phyloP scores from a whole-genome alignment of 495 filamentous ascomycete species.

The Wilcoxina mikolae region DNA sequence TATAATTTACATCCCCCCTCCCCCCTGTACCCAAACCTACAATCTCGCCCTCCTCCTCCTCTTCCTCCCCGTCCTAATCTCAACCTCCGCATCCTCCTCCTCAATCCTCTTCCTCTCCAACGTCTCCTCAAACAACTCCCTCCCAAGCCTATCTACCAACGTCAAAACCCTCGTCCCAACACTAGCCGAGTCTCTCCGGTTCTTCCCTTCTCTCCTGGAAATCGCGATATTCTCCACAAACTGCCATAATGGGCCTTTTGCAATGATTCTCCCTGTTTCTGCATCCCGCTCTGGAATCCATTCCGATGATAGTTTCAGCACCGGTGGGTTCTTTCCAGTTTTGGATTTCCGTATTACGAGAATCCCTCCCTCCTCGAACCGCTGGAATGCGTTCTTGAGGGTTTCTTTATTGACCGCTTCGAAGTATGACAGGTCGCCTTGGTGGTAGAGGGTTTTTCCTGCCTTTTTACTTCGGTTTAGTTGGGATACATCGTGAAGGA shows the following conservation, averaged over 20 bases:
- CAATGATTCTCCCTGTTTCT: slow-evolving; percentile 44
- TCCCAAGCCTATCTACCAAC: slow-evolving; percentile 41
- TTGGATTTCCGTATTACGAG: slow-evolving; percentile 54
- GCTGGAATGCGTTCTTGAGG: slow-evolving; percentile 76
- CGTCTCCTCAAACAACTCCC: slow-evolving; percentile 25
- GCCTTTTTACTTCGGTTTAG: not conserved
- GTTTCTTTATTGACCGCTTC: slow-evolving; percentile 97
- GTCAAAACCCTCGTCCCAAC: slow-evolving; percentile 68
- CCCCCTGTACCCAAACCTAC: too few species aligned
- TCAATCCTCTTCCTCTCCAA: not conserved
- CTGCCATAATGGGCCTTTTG: slow-evolving; percentile 67
- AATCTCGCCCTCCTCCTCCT: not conserved
- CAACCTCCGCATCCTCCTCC: slow-evolving; percentile 1
- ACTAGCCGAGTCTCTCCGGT: slow-evolving; percentile 77
- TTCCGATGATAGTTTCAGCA: slow-evolving; percentile 53
- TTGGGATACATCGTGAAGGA: not conserved
- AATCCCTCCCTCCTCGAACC: slow-evolving; percentile 84
- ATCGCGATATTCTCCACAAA: slow-evolving; percentile 78
- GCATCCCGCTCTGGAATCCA: slow-evolving; percentile 61
- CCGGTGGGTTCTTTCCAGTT: slow-evolving; percentile 36
- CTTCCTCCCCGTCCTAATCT: not conserved
- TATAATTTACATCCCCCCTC: too few species aligned
- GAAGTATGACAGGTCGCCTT: slow-evolving; percentile 91
- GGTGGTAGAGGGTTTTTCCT: slow-evolving; percentile 93
- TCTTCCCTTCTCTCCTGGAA: slow-evolving; percentile 81